Evolutionary conservation across 2,329 filamentous ascomycete genomes (phyloP), one percentile per base, ranked within the genome.

Genomic region (Scytalidium sp.): DNA sequence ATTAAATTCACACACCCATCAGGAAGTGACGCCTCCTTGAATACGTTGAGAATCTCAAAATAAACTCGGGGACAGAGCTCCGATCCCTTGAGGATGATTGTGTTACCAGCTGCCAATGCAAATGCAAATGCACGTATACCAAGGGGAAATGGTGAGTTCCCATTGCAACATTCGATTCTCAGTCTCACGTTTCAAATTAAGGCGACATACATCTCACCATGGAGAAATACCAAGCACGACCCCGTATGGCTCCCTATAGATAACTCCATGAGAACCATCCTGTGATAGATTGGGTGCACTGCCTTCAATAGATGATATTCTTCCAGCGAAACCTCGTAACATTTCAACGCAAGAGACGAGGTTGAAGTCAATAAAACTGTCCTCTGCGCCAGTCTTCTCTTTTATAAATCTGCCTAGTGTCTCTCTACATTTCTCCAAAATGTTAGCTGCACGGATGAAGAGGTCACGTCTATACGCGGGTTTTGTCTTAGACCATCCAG

Each of bases 151-250:
- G 63, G 60, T 1, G 63, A 55, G 45, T 65, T 66, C 62, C 64
- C 66, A 11, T 29, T 29, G 25, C 25, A 29, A 29, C 8, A 29
- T 13, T 29, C 25, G 25, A 29, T 13, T 29, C 25, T 29, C 13
- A 29, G 25, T 29, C 25, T 29, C 25, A 29, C 13, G 25, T 29
- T 29, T 29, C 7, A 29, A 29, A 29, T 13, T 13, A 29, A 29
- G 25, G 25, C 25, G 13, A 29, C 8, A 29, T 7, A 29, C 21
- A 21, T 47, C 49, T 57, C 67, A 83, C 81, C 81, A 85, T 10
- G 81, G 80, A 15, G 77, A 80, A 60, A 85, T 84, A 13, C 73
- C 77, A 41, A 84, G 64, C 40, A 83, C 70, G 9, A 84, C 81
- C 2, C 82, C 82, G 57, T 75, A 80, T 1, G 81, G 81, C 63